Percentiles rank a stretch among this genome's conserved stretches.
phyloP scores from a whole-genome alignment of 2,329 filamentous ascomycete species.

The Westerdykella aurantiaca region DNA sequence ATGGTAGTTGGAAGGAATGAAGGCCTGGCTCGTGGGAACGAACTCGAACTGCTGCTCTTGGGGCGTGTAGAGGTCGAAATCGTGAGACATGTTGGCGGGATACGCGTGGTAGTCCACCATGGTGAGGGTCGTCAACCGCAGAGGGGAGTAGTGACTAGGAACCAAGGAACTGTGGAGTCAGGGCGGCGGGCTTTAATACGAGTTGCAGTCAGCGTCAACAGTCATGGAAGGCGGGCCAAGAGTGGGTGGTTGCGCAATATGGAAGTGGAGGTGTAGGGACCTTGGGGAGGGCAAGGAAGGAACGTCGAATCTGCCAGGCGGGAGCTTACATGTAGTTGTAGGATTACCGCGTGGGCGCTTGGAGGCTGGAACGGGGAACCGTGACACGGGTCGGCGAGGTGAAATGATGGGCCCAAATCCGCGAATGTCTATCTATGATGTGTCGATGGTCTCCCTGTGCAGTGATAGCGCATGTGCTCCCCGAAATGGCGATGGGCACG shows the following conservation, averaged over 20 bases:
- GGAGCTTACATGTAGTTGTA: conserved; percentile 30
- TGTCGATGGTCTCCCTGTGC: conserved; percentile 15
- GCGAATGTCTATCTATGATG: conserved; percentile 15
- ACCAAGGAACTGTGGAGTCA: conserved; percentile 2
- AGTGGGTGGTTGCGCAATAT: conserved; percentile 4
- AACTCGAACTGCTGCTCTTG: conserved; percentile 31
- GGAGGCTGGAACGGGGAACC: conserved; percentile 17
- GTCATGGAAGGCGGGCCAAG: conserved; percentile 10
- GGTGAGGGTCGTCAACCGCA: conserved; percentile 7
- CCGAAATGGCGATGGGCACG: conserved; percentile 10
- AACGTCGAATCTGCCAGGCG: conserved; percentile 16
- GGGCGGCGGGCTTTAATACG: not conserved
- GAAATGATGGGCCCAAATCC: not conserved
- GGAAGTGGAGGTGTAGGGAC: conserved; percentile 11
- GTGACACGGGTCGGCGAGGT: conserved; percentile 28
- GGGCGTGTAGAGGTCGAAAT: conserved; percentile 36
- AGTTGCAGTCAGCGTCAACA: conserved; percentile 26
- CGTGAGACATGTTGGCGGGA: conserved; percentile 29
- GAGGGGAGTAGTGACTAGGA: not conserved
- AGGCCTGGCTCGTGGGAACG: conserved; percentile 25
- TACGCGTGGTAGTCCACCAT: conserved; percentile 36
- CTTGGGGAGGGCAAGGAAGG: conserved; percentile 13
- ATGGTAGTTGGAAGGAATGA: conserved; percentile 22
- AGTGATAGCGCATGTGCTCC: conserved; percentile 17
- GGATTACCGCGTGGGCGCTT: conserved; percentile 17